Conservation (phyloP, 2,329 filamentous ascomycete genomes). For the Cercospora sojina region DNA sequence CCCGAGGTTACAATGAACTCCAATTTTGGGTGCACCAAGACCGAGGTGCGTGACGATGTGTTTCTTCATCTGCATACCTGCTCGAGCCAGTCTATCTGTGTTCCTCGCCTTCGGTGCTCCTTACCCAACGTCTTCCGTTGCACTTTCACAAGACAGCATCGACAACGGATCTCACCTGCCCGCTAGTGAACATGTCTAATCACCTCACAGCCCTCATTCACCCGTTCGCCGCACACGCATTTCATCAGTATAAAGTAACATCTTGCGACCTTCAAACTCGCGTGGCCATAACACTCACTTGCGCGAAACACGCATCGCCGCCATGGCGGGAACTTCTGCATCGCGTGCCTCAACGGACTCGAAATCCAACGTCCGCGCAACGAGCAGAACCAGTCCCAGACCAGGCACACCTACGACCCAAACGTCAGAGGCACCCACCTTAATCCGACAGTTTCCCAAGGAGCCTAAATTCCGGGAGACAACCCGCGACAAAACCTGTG, state of each 20-base stretch:
- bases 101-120: neutral
- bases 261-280: neutral
- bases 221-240: neutral
- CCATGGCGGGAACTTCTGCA: neutral
- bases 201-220: constrained; percentile 4
- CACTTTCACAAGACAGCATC: neutral
- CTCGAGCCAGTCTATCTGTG: neutral
- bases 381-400: neutral
- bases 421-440: constrained; percentile 6
- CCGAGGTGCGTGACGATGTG: constrained; percentile 5
- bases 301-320: neutral
- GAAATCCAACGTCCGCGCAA: neutral
- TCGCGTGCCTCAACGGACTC: neutral
- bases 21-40: neutral
- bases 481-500: constrained; percentile 8
- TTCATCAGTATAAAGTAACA: neutral
- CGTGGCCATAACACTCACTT: neutral
- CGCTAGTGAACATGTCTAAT: constrained; percentile 5
- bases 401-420: constrained; percentile 3
- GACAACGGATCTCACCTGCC: neutral
- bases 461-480: constrained; percentile 3
- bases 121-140: neutral
- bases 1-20: constrained; percentile 2
- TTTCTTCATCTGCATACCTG: neutral
- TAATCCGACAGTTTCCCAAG: constrained; percentile 1